Base-by-base conservation (phyloP, 768 basidiomycete genomes). In the Boletus sp. region DNA sequence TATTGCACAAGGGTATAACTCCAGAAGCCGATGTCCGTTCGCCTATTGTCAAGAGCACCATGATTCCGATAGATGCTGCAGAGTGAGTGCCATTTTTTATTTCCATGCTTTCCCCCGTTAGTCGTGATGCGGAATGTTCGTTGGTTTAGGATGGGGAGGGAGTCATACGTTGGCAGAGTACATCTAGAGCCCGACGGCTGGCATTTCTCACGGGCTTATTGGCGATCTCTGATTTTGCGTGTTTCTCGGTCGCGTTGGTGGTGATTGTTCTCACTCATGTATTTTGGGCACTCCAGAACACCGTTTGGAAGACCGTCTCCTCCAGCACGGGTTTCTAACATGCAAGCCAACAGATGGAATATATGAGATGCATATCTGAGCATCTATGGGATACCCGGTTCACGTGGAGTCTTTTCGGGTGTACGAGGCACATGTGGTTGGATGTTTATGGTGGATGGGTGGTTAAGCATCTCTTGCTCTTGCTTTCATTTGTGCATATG, bases 261-360 rank as follows among this genome's bases (percentile, higher is more conserved):
- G 52, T 59, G 55, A 60, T 52, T 44, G 53, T 59, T 41, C 49
- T 66, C 53, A 55, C 69, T 64, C 58, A 69, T 53, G 36, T 40
- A 10, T 53, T 57, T 61, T 54, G 50, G 54, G 49, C 46, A 42
- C 53, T 60, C 28, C 49, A 69, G 68, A 57, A 61, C 45, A 53
- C 50, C 24, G 12, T 69, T 71, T 53, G 71, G 58, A 33, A 61
- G 70, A 30, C 70, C 71, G 3, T 63, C 71, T 24, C 70, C 70
- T 44, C 56, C 35, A 29, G 49, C 50, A 29, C 59, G 15, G 28
- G 40, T 42, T 49, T 47, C 52, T 51, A 36, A 61, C 50, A 12
- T 48, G 50, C 37, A 54, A 50, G 35, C 29, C 33, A 30, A 56
- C n/a, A 51, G 41, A 37, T 52, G 36, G 42, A 45, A 62, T 44